These are phyloP conservation scores for Ehretia macrophylla DNA, from an alignment of 257 asterid species.

Conservation along the genomic window DNA sequence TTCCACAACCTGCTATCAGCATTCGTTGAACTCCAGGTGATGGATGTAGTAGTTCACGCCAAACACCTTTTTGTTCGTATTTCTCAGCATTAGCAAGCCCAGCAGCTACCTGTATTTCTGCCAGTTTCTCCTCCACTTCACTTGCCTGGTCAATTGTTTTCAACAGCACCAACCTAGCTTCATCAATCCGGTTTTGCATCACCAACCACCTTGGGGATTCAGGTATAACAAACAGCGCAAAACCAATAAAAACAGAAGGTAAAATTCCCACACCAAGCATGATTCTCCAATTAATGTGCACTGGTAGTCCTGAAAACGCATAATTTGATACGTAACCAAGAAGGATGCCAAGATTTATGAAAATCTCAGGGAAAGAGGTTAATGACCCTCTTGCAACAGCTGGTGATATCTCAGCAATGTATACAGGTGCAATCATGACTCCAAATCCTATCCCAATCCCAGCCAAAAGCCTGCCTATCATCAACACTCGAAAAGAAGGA, in stretches of 20 bases:
- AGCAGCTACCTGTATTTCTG: constrained; percentile 57
- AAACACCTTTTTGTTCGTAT: constrained; percentile 35
- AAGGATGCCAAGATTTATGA: constrained; percentile 52
- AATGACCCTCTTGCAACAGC: constrained; percentile 43
- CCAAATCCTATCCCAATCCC: constrained; percentile 69
- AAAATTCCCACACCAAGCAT: constrained; percentile 65
- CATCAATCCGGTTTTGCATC: constrained; percentile 45
- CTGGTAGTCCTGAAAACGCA: constrained; percentile 52
- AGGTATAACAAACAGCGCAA: constrained; percentile 46
- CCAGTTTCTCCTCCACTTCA: constrained; percentile 51
- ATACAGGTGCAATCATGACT: constrained; percentile 60
- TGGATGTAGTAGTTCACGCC: constrained; percentile 53
- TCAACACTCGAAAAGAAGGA: constrained; percentile 34
- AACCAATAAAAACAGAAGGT: constrained; percentile 47
- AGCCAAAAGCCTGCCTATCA: constrained; percentile 51
- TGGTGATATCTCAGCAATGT: constrained; percentile 69
- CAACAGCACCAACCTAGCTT: constrained; percentile 44
- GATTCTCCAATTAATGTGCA: constrained; percentile 55
- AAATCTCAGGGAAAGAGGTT: constrained; percentile 65
- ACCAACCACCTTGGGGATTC: constrained; percentile 73
- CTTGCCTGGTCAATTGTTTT: constrained; percentile 35
- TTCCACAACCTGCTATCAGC: constrained; percentile 64
- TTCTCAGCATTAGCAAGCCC: constrained; percentile 25
- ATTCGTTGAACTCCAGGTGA: constrained; percentile 47
- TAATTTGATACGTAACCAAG: constrained; percentile 67